Evolutionary conservation across 768 basidiomycete genomes (phyloP).

Genomic region (Mycena venus): DNA sequence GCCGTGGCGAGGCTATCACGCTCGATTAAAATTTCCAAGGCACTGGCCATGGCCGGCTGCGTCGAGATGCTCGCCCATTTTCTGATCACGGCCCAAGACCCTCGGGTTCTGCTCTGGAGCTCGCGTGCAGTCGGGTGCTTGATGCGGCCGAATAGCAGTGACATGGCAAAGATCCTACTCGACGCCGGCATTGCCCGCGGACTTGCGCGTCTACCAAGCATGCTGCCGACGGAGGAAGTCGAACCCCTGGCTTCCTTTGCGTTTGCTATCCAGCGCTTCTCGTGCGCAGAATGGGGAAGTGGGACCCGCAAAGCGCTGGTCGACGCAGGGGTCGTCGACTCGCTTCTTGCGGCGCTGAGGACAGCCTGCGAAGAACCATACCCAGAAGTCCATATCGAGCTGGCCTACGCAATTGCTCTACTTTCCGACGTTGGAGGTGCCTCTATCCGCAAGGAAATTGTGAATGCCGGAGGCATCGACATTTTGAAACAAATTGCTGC

Average conservation of each 20-base stretch:
- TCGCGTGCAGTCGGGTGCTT: conserved; percentile 42
- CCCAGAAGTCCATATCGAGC: conserved; percentile 41
- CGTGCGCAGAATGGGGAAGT: conserved; percentile 43
- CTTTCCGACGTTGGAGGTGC: conserved; percentile 43
- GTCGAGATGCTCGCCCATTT: conserved; percentile 35
- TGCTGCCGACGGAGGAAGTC: conserved; percentile 40
- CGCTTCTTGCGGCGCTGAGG: conserved; percentile 41
- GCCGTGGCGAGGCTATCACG: conserved; percentile 41
- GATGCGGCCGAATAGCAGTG: conserved; percentile 43
- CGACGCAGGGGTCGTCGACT: conserved; percentile 44
- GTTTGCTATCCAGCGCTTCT: conserved; percentile 42
- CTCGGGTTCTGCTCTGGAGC: conserved; percentile 36
- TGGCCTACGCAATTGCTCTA: conserved; percentile 41
- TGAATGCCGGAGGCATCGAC: conserved; percentile 43
- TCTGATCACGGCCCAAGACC: conserved; percentile 33
- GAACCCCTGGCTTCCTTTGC: conserved; percentile 42
- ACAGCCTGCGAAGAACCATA: conserved; percentile 40
- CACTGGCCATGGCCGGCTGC: conserved; percentile 38
- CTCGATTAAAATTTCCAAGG: conserved; percentile 43
- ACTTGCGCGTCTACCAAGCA: conserved; percentile 40
- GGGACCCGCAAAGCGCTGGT: conserved; percentile 40
- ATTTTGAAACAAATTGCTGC: conserved; percentile 38
- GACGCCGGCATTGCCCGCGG: conserved; percentile 42
- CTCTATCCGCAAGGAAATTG: conserved; percentile 43
- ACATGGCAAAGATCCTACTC: conserved; percentile 39